phyloP scores from a whole-genome alignment of 2,329 filamentous ascomycete species.

The Diaporthe caulivora region DNA sequence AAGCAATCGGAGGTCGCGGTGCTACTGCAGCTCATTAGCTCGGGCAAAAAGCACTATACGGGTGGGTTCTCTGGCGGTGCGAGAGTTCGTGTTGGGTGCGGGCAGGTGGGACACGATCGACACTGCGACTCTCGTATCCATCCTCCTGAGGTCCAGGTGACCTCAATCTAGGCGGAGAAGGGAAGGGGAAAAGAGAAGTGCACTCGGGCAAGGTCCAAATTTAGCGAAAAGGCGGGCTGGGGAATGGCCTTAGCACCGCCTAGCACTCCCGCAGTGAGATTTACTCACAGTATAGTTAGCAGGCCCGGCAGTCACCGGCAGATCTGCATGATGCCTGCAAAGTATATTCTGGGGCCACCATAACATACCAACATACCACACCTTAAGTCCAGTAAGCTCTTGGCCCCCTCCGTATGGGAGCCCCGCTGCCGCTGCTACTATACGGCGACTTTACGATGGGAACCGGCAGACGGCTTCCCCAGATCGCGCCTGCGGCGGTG shows the following conservation, averaged over 20 bases:
- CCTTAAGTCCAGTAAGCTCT: conserved; percentile 33
- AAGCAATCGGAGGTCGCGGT: background rate
- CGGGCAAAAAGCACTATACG: background rate
- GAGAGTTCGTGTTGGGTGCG: conserved; percentile 27
- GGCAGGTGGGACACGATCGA: conserved; percentile 36
- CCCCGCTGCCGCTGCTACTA: conserved; percentile 4
- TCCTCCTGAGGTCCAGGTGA: conserved; percentile 31
- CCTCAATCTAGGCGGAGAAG: conserved; percentile 7
- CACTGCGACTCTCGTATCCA: conserved; percentile 36
- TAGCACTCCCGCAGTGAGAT: background rate
- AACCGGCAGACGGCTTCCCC: background rate
- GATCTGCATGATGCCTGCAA: conserved; percentile 17
- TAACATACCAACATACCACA: background rate
- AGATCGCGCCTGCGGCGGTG: conserved; percentile 25
- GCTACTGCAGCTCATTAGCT: conserved; percentile 15
- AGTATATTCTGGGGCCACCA: conserved; percentile 28
- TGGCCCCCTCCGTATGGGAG: background rate
- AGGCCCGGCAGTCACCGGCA: conserved; percentile 20
- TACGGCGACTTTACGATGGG: conserved; percentile 3
- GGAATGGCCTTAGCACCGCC: background rate
- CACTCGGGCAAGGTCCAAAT: background rate
- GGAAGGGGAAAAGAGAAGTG: background rate
- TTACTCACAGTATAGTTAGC: background rate
- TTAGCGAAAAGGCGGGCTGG: conserved; percentile 7
- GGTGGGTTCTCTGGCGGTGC: conserved; percentile 29